These are phyloP conservation scores for Chaetomium sp. DNA, from an alignment of 2,329 filamentous ascomycete species.

Conservation along the genomic window DNA sequence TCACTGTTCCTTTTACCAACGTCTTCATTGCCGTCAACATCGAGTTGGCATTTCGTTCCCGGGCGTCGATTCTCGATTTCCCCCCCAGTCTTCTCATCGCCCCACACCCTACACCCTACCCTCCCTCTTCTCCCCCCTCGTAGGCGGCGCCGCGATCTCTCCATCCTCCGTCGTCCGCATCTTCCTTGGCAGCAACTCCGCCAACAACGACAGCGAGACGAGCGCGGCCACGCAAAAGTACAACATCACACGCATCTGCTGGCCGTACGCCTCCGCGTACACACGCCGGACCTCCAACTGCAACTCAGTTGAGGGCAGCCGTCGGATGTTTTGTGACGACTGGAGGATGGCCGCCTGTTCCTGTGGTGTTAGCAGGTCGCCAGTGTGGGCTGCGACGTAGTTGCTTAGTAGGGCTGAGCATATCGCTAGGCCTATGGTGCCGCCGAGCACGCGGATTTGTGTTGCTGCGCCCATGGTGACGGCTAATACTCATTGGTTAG, in stretches of 20 bases:
- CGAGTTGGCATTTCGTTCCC: no score
- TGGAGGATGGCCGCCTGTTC: conserved; percentile 3
- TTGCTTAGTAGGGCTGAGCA: conserved; percentile 23
- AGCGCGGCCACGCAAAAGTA: conserved; percentile 24
- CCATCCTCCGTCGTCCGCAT: conserved; percentile 7
- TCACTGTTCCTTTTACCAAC: no score
- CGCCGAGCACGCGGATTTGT: conserved; percentile 34
- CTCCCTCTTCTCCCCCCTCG: no score
- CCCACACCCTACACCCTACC: no score
- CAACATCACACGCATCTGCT: conserved; percentile 23
- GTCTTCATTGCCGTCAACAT: no score
- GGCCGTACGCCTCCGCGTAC: conserved; percentile 11
- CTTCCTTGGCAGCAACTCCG: conserved; percentile 21
- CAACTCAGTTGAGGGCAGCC: conserved; percentile 15
- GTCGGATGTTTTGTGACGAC: conserved; percentile 8
- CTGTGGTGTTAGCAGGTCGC: not conserved
- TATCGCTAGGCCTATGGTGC: conserved; percentile 32
- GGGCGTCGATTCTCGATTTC: no score
- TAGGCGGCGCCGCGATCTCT: conserved; percentile 1
- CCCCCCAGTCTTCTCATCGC: no score
- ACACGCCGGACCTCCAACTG: conserved; percentile 7
- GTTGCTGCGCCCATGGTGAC: conserved; percentile 33
- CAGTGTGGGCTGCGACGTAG: not conserved
- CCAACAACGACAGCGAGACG: conserved; percentile 18
- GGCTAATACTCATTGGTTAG: no score